A percentile compares a stretch with the other conserved stretches of the same genome.
phyloP scores from a whole-genome alignment of 2,329 filamentous ascomycete genomes.

The Penicillium sp. region DNA sequence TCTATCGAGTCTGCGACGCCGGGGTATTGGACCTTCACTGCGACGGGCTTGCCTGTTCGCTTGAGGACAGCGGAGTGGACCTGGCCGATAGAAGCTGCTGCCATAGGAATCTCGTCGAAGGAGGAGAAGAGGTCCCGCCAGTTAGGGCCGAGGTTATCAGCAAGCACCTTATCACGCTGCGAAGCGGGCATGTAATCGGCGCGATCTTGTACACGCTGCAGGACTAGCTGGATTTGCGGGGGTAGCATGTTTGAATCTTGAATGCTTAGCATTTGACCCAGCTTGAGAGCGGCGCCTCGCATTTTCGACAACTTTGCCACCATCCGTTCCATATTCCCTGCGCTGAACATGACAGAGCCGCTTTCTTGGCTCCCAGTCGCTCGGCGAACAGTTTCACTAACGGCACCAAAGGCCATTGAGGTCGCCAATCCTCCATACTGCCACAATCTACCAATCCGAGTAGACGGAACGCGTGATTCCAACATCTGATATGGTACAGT shows the following conservation, averaged over 20 bases:
- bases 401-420: conserved; percentile 90
- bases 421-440: conserved; percentile 92
- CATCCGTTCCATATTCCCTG: conserved; percentile 87
- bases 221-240: conserved; percentile 77
- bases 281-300: conserved; percentile 93
- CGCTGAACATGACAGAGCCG: conserved; percentile 83
- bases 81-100: conserved; percentile 94
- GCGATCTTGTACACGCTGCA: conserved; percentile 92
- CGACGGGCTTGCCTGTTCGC: conserved; percentile 72
- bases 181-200: conserved; percentile 98
- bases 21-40: conserved; percentile 96
- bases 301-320: conserved; percentile 92
- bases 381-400: conserved; percentile 80
- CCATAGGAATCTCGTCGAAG: conserved; percentile 90
- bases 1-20: conserved; percentile 95
- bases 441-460: conserved; percentile 83
- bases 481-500: conserved; percentile 65
- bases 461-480: conserved; percentile 87
- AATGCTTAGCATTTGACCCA: conserved; percentile 98
- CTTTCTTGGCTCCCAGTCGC: conserved; percentile 65
- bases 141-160: conserved; percentile 72
- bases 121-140: conserved; percentile 81
- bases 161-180: conserved; percentile 82
- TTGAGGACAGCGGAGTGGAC: conserved; percentile 83
- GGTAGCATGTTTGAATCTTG: conserved; percentile 95